Evolutionary conservation across 2,329 filamentous ascomycete genomes (phyloP), one percentile per base, ranked within the genome.

Genomic region (Cladosporium phlei): DNA sequence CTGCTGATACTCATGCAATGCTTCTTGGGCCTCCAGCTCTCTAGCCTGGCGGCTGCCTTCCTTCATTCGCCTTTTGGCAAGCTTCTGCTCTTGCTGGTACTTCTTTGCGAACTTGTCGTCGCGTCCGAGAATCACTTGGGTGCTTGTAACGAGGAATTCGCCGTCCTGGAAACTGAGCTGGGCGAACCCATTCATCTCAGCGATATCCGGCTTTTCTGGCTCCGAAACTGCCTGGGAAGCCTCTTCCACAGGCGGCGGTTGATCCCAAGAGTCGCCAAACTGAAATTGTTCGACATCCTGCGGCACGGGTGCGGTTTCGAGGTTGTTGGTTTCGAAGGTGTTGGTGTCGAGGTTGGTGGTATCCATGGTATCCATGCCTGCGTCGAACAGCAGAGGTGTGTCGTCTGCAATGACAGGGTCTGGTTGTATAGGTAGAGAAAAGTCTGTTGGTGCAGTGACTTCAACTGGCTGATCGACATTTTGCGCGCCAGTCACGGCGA

Each of bases 121-220:
- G 51, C 86, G 82, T 46, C 85, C 85, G 21, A 90, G 79, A 47
- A 86, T 78, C 55, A 89, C 77, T 43, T 79, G 75, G 56, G 83
- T 83, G 1, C 84, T 88, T 42, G 82, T 87, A 80, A 90, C 85
- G 66, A 86, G 85, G 63, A 86, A 89, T 47, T 82, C 77, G 60
- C 85, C 84, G 69, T 90, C 86, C 55, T 78, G 75, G 61, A 90
- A 89, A 57, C 82, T 78, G 51, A 90, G 69, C 59, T 81, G 80
- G 30, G 80, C 80, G 63, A 79, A 83, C 25, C 79, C 80, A 53
- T 77, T 73, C 50, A 80, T 76, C 40, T 46, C 34, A n/a, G 49
- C 40, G 11, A 44, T 32, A 5, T 55, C 44, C 7, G 44, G 35
- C n/a, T 46, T 20, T 8, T 47, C 44, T 9, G 34, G 24, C 25